Base-by-base conservation (phyloP, 2,329 filamentous ascomycete species). In the Elsinoe batatas region DNA sequence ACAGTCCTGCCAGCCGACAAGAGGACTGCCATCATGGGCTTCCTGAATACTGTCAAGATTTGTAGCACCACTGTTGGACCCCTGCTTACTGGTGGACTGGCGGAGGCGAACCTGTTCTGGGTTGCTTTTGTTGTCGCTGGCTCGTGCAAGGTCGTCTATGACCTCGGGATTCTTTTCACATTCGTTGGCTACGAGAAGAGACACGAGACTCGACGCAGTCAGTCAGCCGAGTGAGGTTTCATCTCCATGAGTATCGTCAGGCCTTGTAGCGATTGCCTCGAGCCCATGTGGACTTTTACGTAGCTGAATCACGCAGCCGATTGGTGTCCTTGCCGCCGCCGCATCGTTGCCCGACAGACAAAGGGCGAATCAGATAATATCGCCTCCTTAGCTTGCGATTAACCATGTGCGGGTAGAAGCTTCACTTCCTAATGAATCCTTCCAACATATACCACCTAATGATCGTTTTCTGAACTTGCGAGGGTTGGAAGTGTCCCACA, bases 1-100 rank as follows among this genome's bases (percentile, higher is more conserved):
- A 79, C 82, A 1, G 78, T 82, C 0, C 75, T 89, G 2, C 76
- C 79, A 8, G 77, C 84, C 0, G 72, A 75, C 2, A 85, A 89
- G 67, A 77, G 86, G 1, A 89, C 85, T 0, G 82, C 83, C 0
- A 79, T 87, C 10, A 83, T 89, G 79, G 86, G 85, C 0, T 72
- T 83, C 0, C 74, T 87, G 3, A 88, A 87, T 59, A 79, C 85
- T 0, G 78, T 84, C 26, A 87, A 86, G 68, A 88, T 84, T 0
- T 71, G 76, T 5, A 75, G 77, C 4, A 79, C 84, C 65, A 83
- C 79, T 57, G 63, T 80, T 1, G 85, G 84, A 0, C 82, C 84
- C 0, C 65, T 81, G 0, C 71, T 85, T 15, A 86, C 84, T 0
- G 86, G 85, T n/a, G 63, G 81, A 0, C 63, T 88, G 43, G 81